Base-by-base conservation (phyloP, 1,284 basidiomycete genomes). In the Malassezia vespertilionis region DNA sequence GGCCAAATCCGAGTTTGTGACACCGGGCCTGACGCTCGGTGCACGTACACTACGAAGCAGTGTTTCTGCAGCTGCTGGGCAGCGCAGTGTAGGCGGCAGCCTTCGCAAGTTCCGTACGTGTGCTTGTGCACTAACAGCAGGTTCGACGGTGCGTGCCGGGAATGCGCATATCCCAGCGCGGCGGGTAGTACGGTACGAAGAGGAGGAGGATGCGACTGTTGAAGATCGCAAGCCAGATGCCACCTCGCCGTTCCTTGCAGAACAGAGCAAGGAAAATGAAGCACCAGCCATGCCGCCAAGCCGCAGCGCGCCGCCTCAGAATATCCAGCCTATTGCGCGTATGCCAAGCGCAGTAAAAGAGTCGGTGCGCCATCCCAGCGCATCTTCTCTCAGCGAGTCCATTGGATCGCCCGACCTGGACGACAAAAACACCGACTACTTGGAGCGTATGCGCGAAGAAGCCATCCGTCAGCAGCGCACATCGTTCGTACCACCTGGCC, bases 201-300 rank as follows among this genome's bases (percentile, higher is more conserved):
- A 58, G 15, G 60, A 65, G n/a, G 61, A 63, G 38, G 63, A 63
- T 30, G 59, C 56, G n/a, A 52, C 54, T n/a, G 54, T 55, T 11
- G 40, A 53, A 2, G 39, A 46, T n/a, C n/a, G n/a, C n/a, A n/a
- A n/a, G n/a, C n/a, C n/a, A n/a, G n/a, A n/a, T n/a, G n/a, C n/a
- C n/a, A n/a, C n/a, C n/a, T n/a, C n/a, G n/a, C n/a, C n/a, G n/a
- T n/a, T n/a, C n/a, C n/a, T n/a, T n/a, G n/a, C n/a, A n/a, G n/a
- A n/a, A n/a, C n/a, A n/a, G 33, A 10, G 17, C 1, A 28, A 55
- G n/a, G 17, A 10, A 15, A 15, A 15, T 8, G n/a, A 30, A 11
- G 14, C 26, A 5, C 14, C 36, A 5, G 21, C 20, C 12, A 23
- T 11, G 17, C 15, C 5, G 14, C 20, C 23, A 14, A 3, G 11